Evolutionary conservation across 768 basidiomycete species (phyloP), one percentile per base, ranked within the genome.

Genomic region (Phylloporus arenicola): DNA sequence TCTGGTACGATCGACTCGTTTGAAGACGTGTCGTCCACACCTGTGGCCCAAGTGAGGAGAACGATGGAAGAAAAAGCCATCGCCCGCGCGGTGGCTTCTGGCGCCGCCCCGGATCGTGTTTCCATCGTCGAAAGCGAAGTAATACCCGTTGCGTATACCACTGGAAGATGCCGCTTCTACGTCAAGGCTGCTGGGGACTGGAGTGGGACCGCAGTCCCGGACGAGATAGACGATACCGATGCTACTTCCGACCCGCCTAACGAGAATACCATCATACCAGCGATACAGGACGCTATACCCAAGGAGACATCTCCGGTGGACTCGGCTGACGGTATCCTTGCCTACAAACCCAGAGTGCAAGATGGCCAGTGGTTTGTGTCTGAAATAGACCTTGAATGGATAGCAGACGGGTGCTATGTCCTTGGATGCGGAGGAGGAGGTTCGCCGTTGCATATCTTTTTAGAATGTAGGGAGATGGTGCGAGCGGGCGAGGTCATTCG

Each of bases 391-490:
- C 60, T 78, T 20, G 78, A 80, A 48, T 84, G 79, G 70, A 78
- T 85, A 41, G 74, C 80, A 22, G 78, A 80, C 47, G 83, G 83
- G 27, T 82, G 82, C 46, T 80, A 79, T 35, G 70, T 84, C 35
- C 69, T 85, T 2, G 83, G 83, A 0, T 78, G 75, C 16, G 83
- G 83, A 3, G 83, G 83, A 25, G 83, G 83, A 3, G 83, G 83
- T 7, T 74, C 76, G 3, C 78, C 83, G 0, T 74, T 80, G 53
- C 74, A 77, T 16, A 63, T 70, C 2, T 82, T 74, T 57, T 62
- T 83, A 3, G 74, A 74, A 56, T 65, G 74, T 8, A 70, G 80
- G 33, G 77, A 83, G 55, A 70, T 81, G 52, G 64, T 83, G 1
- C 71, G 81, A 5, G 67, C 70, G 20, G 83, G 82, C 6, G 67